These are phyloP conservation scores for Cordyceps cicadae DNA, from an alignment of 2,329 filamentous ascomycete species.

Conservation along the genomic window DNA sequence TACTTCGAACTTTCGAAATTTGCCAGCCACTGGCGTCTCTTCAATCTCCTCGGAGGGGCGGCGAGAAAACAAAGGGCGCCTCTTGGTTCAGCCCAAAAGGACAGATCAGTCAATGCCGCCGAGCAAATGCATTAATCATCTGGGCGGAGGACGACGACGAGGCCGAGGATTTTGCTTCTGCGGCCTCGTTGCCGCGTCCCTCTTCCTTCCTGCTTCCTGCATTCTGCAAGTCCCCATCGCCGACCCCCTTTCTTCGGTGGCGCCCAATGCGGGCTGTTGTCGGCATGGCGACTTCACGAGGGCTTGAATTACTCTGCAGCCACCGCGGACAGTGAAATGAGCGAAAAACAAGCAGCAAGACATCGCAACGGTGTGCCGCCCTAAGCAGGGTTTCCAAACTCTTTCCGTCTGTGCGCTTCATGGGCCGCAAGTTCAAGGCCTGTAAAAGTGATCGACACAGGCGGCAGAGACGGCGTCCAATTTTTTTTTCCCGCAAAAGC, in stretches of 20 bases:
- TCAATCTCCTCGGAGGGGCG: neutral
- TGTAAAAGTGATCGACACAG: neutral
- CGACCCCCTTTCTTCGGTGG: neutral
- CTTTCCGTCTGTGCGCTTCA: neutral
- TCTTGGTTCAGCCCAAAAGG: neutral
- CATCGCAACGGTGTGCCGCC: conserved; percentile 4
- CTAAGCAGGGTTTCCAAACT: neutral
- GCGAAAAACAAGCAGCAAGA: conserved; percentile 1
- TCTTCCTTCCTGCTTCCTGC: neutral
- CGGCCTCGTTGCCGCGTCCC: neutral
- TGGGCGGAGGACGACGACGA: too few relatives aligned
- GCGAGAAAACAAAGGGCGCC: neutral
- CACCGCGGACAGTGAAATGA: neutral
- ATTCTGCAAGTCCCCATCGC: neutral
- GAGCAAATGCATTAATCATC: neutral
- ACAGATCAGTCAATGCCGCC: neutral
- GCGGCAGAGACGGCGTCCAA: neutral
- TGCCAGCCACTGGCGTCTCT: neutral
- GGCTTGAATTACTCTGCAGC: neutral
- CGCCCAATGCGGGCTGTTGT: neutral
- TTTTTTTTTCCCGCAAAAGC: neutral
- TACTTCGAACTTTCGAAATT: neutral
- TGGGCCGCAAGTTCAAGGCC: neutral
- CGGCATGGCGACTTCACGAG: neutral
- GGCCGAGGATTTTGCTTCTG: neutral